phyloP scores from a whole-genome alignment of 768 basidiomycete species.

The Russula abietina region DNA sequence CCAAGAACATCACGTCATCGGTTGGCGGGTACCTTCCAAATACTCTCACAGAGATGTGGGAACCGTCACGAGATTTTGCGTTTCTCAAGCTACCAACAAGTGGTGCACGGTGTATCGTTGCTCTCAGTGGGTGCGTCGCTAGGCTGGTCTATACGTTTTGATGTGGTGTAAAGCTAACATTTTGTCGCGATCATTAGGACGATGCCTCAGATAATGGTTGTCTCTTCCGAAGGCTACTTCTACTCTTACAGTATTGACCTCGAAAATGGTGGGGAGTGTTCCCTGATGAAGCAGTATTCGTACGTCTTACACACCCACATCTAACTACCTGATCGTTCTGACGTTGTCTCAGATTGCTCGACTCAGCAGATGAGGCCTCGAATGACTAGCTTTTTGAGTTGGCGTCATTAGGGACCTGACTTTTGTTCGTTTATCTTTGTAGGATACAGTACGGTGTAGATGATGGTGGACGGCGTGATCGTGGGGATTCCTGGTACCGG shows the following conservation, averaged over 20 bases:
- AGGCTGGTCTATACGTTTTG: not conserved
- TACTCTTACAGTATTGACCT: slow-evolving; percentile 95
- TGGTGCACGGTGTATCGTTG: slow-evolving; percentile 81
- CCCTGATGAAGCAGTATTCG: slow-evolving; percentile 91
- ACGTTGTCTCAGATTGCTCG: slow-evolving; percentile 26
- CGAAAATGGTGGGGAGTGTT: slow-evolving; percentile 93
- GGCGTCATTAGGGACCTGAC: not conserved
- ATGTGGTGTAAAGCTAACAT: not conserved
- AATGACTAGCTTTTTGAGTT: slow-evolving; percentile 13
- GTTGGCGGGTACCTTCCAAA: slow-evolving; percentile 83
- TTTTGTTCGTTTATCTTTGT: slow-evolving; percentile 8
- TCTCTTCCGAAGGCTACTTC: slow-evolving; percentile 92
- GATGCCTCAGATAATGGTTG: slow-evolving; percentile 94
- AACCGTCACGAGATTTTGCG: slow-evolving; percentile 92
- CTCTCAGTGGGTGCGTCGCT: slow-evolving; percentile 63
- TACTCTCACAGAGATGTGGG: slow-evolving; percentile 93
- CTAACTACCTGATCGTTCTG: not conserved
- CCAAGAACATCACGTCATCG: slow-evolving; percentile 68
- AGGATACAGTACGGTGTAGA: slow-evolving; percentile 13
- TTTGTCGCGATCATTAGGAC: slow-evolving; percentile 44
- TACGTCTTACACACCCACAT: slow-evolving; percentile 28
- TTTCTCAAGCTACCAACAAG: slow-evolving; percentile 75
- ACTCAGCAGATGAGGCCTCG: slow-evolving; percentile 27
- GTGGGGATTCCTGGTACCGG: not conserved
- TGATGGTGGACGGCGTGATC: too few species aligned